Evolutionary conservation across 805 yeast genomes (phyloP), one percentile per base, ranked within the genome.

Genomic region (Starmerella apicola): DNA sequence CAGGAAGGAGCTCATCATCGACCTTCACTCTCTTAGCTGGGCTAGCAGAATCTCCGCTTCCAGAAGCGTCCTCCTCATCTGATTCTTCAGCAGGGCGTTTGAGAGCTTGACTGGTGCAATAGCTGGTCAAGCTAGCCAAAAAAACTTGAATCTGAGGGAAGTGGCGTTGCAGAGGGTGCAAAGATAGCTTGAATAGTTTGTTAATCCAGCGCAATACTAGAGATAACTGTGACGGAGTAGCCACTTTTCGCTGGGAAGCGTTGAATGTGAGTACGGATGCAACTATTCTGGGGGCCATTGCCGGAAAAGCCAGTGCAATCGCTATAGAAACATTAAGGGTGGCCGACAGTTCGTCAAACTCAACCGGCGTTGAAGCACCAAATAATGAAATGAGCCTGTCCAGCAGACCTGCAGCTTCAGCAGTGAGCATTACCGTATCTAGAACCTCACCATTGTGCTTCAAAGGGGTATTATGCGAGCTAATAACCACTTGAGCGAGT

Each of bases 371-470:
- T 7, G 34, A 20, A 8, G 30, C 30, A 7, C 39, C 27, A 39
- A 86, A 62, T 15, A 69, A 62, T 33, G 65, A 63, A 34, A 84
- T 61, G 23, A 88, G 56, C 26, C 74, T 57, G 49, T 84, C 95
- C 26, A 91, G 61, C 40, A 81, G 62, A 3, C 69, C 76, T 39
- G 68, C 70, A 0, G 86, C 79, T 55, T 86, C 94, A 5, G 78
- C 72, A 48, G 79, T 84, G 45, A 85, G 59, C 18, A 63, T 57
- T 8, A 59, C 49, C 27, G 64, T 64, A 38, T 72, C 71, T 53
- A 88, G 95, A 40, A 65, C 68, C 0, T 69, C 57, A 17, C 67
- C 66, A 3, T 76, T 74, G 40, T 65, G 57, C 3, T 71, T 55
- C 18, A 36, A 21, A 20, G 35, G 6, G 23, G 41, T 53, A 20